These are phyloP conservation scores for Pseudogymnoascus sp. DNA, from an alignment of 2,329 filamentous ascomycete species.

Conservation along the genomic window DNA sequence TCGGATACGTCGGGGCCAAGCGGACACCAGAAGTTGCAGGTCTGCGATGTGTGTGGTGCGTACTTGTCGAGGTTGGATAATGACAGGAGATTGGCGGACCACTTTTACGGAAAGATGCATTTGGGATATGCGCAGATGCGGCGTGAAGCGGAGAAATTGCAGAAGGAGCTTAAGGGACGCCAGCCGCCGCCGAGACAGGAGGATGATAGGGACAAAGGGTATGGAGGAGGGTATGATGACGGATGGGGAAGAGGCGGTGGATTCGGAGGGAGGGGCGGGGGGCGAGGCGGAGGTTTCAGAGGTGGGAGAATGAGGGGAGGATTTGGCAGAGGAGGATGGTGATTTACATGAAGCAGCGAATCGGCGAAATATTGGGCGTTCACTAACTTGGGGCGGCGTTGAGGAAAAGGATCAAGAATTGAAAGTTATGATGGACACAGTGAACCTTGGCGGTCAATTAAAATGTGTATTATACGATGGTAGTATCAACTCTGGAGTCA, in stretches of 20 bases:
- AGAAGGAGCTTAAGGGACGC: slow-evolving; percentile 74
- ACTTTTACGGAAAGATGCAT: slow-evolving; percentile 99
- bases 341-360: slow-evolving; percentile 5
- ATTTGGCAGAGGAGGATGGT: slow-evolving; percentile 20
- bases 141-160: slow-evolving; percentile 80
- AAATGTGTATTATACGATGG: background rate
- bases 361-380: background rate
- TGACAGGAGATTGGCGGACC: slow-evolving; percentile 84
- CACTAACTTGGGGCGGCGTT: slow-evolving; percentile 3
- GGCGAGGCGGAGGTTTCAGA: slow-evolving; percentile 21
- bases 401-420: background rate
- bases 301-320: slow-evolving; percentile 19
- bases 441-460: background rate
- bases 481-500: background rate
- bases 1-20: slow-evolving; percentile 87
- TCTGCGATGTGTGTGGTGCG: slow-evolving; percentile 96
- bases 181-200: slow-evolving; percentile 46
- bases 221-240: slow-evolving; percentile 46
- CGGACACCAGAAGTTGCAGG: slow-evolving; percentile 95
- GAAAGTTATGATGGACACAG: background rate
- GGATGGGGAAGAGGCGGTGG: slow-evolving; percentile 31
- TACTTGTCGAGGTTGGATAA: slow-evolving; percentile 91
- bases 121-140: slow-evolving; percentile 97
- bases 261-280: slow-evolving; percentile 34
- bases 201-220: slow-evolving; percentile 42